Evolutionary conservation across 176 grass and related monocot genomes (phyloP), one percentile per base, ranked within the genome.

Genomic region (Cymbopogon citratus): DNA sequence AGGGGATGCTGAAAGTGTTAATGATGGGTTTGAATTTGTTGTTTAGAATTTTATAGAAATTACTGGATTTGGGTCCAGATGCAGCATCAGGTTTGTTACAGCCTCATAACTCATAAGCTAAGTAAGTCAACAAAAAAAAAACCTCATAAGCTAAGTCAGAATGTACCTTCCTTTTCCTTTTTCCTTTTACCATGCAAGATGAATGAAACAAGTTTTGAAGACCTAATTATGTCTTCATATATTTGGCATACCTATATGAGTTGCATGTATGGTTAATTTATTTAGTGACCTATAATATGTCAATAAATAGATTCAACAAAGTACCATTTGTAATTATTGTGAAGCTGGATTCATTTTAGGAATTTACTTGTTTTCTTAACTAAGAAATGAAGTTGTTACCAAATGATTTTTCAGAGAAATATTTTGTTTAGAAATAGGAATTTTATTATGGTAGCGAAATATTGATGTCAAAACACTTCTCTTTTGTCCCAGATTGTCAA

Each of bases 21-120:
- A 88, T 73, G 82, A 87, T 41, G 81, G 84, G 87, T 82, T 91
- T 81, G 86, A 91, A 69, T 94, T 89, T 89, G 90, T 93, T 84
- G 84, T 94, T 76, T 84, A 92, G 68, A 94, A 94, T 70, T 97
- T 97, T 41, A 85, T 91, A 74, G 94, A 94, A 85, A 91, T 93
- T 90, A 94, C 91, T 51, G 87, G 92, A 87, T 88, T 94, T 92
- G 88, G 84, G 86, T 91, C 39, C 70, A 75, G 56, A 89, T 92
- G 88, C 85, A 92, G 64, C 83, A 94, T 78, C 84, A 92, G 90
- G 92, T 93, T 84, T 14, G 88, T 80, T 88, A 46, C 74, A 71
- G 73, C 31, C 26, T 66, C 36, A 29, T 61, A 79, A 43, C n/a
- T n/a, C n/a, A n/a, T n/a, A n/a, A n/a, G n/a, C n/a, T n/a, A n/a